Base-by-base conservation (phyloP, 345 rosid genomes). In the Limnanthes douglasii region DNA sequence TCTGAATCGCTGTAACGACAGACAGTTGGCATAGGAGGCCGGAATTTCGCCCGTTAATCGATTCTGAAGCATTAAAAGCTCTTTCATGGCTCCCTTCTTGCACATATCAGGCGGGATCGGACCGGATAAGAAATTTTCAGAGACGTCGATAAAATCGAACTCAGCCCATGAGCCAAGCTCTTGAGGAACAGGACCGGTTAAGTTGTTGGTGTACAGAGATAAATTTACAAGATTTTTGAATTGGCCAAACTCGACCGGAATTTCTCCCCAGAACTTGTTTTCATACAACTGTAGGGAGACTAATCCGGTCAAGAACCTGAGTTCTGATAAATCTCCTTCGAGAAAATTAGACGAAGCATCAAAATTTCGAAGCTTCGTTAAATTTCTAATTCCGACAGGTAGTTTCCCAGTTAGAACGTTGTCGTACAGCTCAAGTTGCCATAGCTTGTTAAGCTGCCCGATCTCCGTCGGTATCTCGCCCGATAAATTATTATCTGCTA, bases 31-130 rank as follows among this genome's bases (percentile, higher is more conserved):
- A 20, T 88, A 88, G 5, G 57, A 53, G 1, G 61, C 54, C 0
- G 98, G 95, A 39, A 88, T 83, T 15, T 69, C 68, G 4, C 95
- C 98, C 0, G 92, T 61, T 22, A 88, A 48, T 11, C 54, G 67
- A 68, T 88, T 88, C 31, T 77, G 84, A 0, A 88, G 70, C 50
- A 88, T 27, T 5, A 88, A 73, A 25, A 88, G 62, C 41, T 5
- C 34, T 41, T 0, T 66, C 98, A 83, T 76, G 34, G 61, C 64
- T 32, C 95, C 92, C 15, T 46, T 45, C 54, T 79, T 76, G 61
- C 98, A 88, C 95, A 88, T 88, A 33, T 79, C 56, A 0, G 95
- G 81, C 0, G 98, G 98, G 45, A 88, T 68, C 2, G 75, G 46
- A 26, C 98, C 98, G 0, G 73, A 63, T 45, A 88, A 21, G 3